Evolutionary conservation across 257 asterid species (phyloP), one percentile per base, ranked within the genome.

Genomic region (Agastache rugosa): DNA sequence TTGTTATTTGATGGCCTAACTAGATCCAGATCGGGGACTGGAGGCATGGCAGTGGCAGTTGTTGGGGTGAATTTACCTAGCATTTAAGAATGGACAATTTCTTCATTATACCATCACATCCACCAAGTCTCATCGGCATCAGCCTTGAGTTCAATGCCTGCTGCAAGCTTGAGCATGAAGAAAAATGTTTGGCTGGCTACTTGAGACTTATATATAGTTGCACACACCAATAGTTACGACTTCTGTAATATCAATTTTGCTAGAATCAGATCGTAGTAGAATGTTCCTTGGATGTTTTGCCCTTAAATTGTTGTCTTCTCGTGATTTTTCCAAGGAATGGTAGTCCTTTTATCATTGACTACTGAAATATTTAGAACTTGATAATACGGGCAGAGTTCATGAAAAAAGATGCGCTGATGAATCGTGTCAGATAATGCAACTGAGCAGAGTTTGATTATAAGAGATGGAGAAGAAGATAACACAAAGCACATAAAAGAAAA

Each of bases 181-280:
- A 59, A 59, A 59, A 15, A 15, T 14, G 20, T 29, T 12, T 10
- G 27, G 35, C 42, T 0, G 34, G 20, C 42, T 14, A 15, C 42
- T 15, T 5, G 59, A 22, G 34, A 39, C 41, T 45, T 54, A 48
- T 35, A 47, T 54, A 48, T 35, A 47, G 65, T 41, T 71, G 68
- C 15, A 31, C 11, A 72, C 51, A 41, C 25, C 59, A 14, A 29
- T 71, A 14, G 35, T 3, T 29, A 29, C 15, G 19, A 41, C 19
- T 44, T 9, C 51, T 45, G 70, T 61, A 72, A 31, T 60, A 29
- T 51, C 6, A 63, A 54, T 47, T 51, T 62, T 59, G n/a, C 25
- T 48, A 62, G 53, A 19, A 50, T 29, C 44, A 29, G 23, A 23
- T 11, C 62, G 61, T 72, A 11, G 61, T 25, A 11, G 75, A 71